Evolutionary conservation across 129 eudicot species (phyloP).

Genomic region (Flaveria trinervia): DNA sequence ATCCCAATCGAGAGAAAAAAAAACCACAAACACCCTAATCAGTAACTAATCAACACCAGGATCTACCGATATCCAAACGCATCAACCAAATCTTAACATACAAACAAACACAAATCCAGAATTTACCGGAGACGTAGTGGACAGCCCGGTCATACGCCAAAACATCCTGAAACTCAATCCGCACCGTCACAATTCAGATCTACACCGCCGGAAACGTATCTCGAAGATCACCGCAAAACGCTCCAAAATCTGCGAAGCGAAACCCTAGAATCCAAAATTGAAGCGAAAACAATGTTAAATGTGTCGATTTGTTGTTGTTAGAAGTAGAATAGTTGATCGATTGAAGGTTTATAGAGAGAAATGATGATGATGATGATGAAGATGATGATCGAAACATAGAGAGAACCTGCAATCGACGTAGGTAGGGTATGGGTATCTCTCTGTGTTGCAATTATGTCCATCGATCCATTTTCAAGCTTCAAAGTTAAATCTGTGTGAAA

Average conservation of each 20-base stretch:
- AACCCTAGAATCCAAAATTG: slow-evolving; percentile 41
- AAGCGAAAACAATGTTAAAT: slow-evolving; percentile 17
- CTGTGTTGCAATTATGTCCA: slow-evolving; percentile 29
- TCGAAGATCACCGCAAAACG: slow-evolving; percentile 29
- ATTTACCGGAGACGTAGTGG: slow-evolving; percentile 90
- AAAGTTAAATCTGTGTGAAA: slow-evolving; percentile 22
- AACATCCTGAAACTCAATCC: slow-evolving; percentile 51
- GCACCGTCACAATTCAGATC: slow-evolving; percentile 50
- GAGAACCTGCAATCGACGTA: slow-evolving; percentile 29
- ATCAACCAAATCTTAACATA: not conserved
- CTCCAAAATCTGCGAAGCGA: slow-evolving; percentile 31
- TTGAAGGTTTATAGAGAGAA: not conserved
- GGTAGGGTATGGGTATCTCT: slow-evolving; percentile 29
- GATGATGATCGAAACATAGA: not conserved
- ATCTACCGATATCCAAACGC: slow-evolving; percentile 28
- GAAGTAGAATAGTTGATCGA: slow-evolving; percentile 12
- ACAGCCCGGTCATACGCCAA: slow-evolving; percentile 94
- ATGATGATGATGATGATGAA: not conserved
- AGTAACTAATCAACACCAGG: slow-evolving; percentile 36
- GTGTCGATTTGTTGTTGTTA: not conserved
- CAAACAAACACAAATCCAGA: not conserved
- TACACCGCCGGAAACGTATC: slow-evolving; percentile 36
- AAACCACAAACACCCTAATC: slow-evolving; percentile 7
- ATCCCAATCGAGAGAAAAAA: slow-evolving; percentile 11
- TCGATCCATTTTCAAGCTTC: slow-evolving; percentile 39